phyloP scores from a whole-genome alignment of 1,284 basidiomycete genomes.

The Pseudozyma sp. region DNA sequence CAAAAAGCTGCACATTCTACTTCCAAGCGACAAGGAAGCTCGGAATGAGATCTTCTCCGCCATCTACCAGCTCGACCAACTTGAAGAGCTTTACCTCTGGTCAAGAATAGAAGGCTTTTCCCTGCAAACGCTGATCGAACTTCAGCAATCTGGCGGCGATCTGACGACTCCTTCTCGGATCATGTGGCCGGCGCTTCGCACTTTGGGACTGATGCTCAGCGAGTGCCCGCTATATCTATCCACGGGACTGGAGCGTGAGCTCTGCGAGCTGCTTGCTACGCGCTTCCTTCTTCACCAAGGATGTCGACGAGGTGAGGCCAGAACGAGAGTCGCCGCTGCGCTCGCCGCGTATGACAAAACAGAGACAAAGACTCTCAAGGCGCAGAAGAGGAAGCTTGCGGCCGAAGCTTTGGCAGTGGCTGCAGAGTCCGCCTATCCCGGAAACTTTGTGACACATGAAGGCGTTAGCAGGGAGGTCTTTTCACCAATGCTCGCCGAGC shows the following conservation, averaged over 20 bases:
- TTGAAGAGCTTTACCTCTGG: conserved; percentile 22
- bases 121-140: conserved; percentile 2
- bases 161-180: background rate
- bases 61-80: conserved; percentile 6
- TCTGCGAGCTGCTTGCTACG: conserved; percentile 11
- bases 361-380: background rate
- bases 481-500: background rate
- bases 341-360: conserved; percentile 3
- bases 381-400: background rate
- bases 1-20: conserved; percentile 23
- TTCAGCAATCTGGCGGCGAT: background rate
- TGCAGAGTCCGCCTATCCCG: too few species aligned
- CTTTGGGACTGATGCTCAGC: conserved; percentile 8
- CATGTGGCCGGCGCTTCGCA: conserved; percentile 5
- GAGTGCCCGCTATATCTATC: background rate
- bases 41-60: conserved; percentile 14
- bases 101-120: background rate
- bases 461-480: background rate
- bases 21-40: conserved; percentile 1
- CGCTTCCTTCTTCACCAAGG: conserved; percentile 14
- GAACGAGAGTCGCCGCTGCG: conserved; percentile 2
- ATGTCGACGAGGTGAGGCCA: conserved; percentile 8
- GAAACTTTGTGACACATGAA: background rate
- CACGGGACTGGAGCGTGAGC: conserved; percentile 1
- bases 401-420: too few species aligned